Base-by-base conservation (phyloP, 345 rosid genomes). In the Adansonia digitata region DNA sequence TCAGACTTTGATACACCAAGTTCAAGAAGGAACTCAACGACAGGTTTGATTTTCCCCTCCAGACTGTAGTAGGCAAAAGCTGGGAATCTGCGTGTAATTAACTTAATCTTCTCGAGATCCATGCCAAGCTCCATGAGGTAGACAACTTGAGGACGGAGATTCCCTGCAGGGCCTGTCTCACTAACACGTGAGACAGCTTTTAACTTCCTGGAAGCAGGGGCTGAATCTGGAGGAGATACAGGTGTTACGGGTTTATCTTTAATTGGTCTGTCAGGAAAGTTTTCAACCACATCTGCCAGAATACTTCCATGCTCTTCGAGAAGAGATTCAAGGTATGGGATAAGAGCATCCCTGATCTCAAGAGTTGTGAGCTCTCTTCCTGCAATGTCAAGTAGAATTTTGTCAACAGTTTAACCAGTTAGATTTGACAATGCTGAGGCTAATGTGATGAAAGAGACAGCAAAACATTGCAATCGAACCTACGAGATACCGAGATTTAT, bases 311-410 rank as follows among this genome's bases (percentile, higher is more conserved):
- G 86, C 57, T 92, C 90, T 71, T 89, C 78, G 15, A 72, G 90
- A 60, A 94, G 90, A 26, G 88, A 79, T 69, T 92, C 90, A 0
- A 92, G 96, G 85, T 90, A 94, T 51, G 98, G 96, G 55, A 83
- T 82, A 56, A 94, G 88, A 43, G 94, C 88, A 35, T 94, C 96
- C 86, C 98, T 81, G 18, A 94, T 94, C 75, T 94, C 98, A 70
- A 89, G 91, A 24, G 96, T 92, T 37, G 93, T 89, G 57, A 94
- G 98, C 86, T 94, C 98, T 73, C 96, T 80, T 75, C 98, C 98
- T 93, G 82, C 76, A 77, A 80, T 7, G 37, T 15, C 64, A 75
- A 77, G 71, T 61, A 53, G 69, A 49, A 52, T 55, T 64, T 73
- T 55, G 29, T 80, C 26, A 71, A 35, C 11, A 24, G 61, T 10